A percentile compares a stretch with the other conserved stretches of the same genome.
Conservation (phyloP, 495 filamentous ascomycete species). For the Tuber melanosporum region DNA sequence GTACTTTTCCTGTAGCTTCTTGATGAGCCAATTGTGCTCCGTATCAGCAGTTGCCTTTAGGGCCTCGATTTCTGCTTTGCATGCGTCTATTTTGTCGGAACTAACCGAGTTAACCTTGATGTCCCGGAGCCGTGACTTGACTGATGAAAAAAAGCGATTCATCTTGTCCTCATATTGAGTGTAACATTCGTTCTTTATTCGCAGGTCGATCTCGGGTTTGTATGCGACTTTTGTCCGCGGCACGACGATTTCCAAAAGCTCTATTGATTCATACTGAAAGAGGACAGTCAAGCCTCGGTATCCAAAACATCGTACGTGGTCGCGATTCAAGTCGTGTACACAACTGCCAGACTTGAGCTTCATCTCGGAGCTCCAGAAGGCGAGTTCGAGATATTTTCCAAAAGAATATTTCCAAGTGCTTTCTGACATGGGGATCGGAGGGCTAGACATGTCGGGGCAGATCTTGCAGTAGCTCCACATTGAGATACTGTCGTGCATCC, state of each 20-base stretch:
- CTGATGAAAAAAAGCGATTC: slow-evolving; percentile 76
- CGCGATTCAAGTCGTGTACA: slow-evolving; percentile 83
- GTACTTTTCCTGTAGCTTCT: slow-evolving; percentile 80
- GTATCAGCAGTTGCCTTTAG: slow-evolving; percentile 69
- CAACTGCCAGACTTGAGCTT: slow-evolving; percentile 76
- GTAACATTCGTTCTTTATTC: slow-evolving; percentile 86
- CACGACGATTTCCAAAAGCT: slow-evolving; percentile 91
- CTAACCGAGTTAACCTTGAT: slow-evolving; percentile 86
- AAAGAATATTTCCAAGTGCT: slow-evolving; percentile 98
- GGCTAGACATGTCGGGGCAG: slow-evolving; percentile 74
- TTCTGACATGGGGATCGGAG: slow-evolving; percentile 85
- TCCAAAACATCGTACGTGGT: slow-evolving; percentile 89
- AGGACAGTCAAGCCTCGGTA: slow-evolving; percentile 76
- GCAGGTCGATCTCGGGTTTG: slow-evolving; percentile 91
- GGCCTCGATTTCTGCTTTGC: slow-evolving; percentile 69
- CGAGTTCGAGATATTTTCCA: slow-evolving; percentile 92
- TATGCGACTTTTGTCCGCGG: slow-evolving; percentile 84
- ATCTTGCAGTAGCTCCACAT: slow-evolving; percentile 98
- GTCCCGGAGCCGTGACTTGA: slow-evolving; percentile 70
- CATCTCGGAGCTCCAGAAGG: slow-evolving; percentile 85
- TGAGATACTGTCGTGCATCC: slow-evolving; percentile 70
- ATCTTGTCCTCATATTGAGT: slow-evolving; percentile 69
- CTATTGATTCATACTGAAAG: slow-evolving; percentile 86
- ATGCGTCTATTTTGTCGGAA: slow-evolving; percentile 75
- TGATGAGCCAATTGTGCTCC: slow-evolving; percentile 64